Base-by-base conservation (phyloP, 495 filamentous ascomycete genomes). In the Penicillium canescens region DNA sequence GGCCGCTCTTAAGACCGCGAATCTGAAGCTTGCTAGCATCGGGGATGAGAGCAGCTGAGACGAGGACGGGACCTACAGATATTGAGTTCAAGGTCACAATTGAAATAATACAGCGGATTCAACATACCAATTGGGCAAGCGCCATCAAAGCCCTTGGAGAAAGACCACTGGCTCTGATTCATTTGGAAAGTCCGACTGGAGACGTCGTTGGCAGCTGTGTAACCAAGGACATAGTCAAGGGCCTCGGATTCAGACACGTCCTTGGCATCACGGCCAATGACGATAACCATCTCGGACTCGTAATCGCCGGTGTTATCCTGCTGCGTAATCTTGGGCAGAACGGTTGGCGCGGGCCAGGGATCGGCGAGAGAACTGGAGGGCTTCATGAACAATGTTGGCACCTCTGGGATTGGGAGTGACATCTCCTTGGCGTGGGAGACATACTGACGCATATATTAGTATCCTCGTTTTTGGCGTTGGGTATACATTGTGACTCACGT, bases 131-230 rank as follows among this genome's bases (percentile, higher is more conserved):
- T 85, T 0, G 90, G 90, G 39, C 89, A 90, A 73, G 86, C 85
- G 33, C 85, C 85, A 65, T 95, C 91, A 60, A 91, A 93, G 1
- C 89, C 88, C 71, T 95, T 95, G 3, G 88, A 89, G 4, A 92
- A 73, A 3, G 77, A 80, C 90, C 90, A 94, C 67, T 94, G 90
- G 31, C 85, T 82, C 36, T 89, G 86, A 13, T 86, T 88, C 61
- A 90, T 73, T 68, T 94, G 90, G 75, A 82, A 88, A 50, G 89
- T 88, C 14, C 90, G 83, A 66, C 90, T 88, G 7, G 86, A 89
- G 9, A 95, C 76, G 65, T 94, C 90, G 61, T 95, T 89, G 51
- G 90, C 89, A 46, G 89, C 82, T 3, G 86, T 81, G 61, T 92
- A 95, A 2, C 90, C 91, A 3, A 92, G 73, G 2, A 94, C 87